Base-by-base conservation (phyloP, 2,329 filamentous ascomycete species). In the Ascochyta rabiei region DNA sequence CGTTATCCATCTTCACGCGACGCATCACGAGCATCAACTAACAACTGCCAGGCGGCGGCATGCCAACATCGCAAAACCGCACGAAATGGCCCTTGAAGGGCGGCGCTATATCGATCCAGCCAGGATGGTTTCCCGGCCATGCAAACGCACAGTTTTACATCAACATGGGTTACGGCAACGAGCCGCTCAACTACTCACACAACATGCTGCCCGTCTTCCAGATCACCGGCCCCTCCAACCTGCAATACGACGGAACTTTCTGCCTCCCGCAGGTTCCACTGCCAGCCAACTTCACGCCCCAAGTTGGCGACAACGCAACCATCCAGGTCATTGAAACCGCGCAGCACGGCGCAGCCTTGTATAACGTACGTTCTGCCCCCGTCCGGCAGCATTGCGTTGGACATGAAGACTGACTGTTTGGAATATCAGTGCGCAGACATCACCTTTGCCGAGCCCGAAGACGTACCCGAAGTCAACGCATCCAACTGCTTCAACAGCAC, bases 361-460 rank as follows among this genome's bases (percentile, higher is more conserved):
- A 88, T 71, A 92, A 89, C 57, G 90, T 93, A 80, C 64, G 88
- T 59, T 34, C 54, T 50, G 39, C 15, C 28, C 10, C 24, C 15
- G 15, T 23, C 21, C 21, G 4, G 1, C 16, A 13, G 12, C 10
- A 13, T 5, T 5, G 12, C 28, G 12, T 10, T 13, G 2, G 15
- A 12, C n/a, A 10, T 7, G n/a, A 5, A 9, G 4, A 16, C 48
- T 52, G 23, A 53, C n/a, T n/a, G n/a, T n/a, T n/a, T n/a, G n/a
- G n/a, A n/a, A n/a, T n/a, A n/a, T n/a, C n/a, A 96, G 91, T 98
- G 95, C 72, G 93, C 96, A 64, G 93, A 98, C 71, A 96, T 98
- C 68, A 93, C 89, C 41, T 96, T 98, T 66, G 90, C 88, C 42
- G 89, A 92, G 1, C 89, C 90, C 21, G 79, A 86, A 67, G 89